Base-by-base conservation (phyloP, 768 basidiomycete species). In the Multifurca ochricompacta region DNA sequence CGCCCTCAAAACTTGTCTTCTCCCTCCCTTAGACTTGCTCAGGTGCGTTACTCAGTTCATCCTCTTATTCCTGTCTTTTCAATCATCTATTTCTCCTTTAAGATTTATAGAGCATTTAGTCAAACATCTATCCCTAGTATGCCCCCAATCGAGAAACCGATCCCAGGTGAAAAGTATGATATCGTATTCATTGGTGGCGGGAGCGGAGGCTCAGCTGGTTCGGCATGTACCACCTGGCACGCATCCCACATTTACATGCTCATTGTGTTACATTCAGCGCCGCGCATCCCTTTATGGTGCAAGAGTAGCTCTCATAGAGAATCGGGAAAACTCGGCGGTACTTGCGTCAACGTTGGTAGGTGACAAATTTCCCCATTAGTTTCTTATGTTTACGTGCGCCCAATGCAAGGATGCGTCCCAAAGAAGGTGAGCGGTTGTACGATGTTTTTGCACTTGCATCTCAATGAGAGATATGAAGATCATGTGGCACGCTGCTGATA, bases 311-410 rank as follows among this genome's bases (percentile, higher is more conserved):
- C 71, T 97, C 25, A 80, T 97, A 14, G 96, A 99, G 67, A 72
- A 41, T 79, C 81, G 4, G 77, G 81, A 9, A 66, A 77, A 36
- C 77, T 94, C 3, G 96, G 96, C 31, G 96, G 95, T 48, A 97
- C 95, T 34, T 99, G 96, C 66, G 96, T 99, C 56, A 97, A 97
- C 69, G 95, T 99, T 56, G 95, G 92, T 88, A 62, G 60, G 88
- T 75, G 32, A 30, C 4, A 25, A 10, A 23, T 44, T 11, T 27
- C 39, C 42, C 39, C 9, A 14, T 37, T 16, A 23, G 25, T 18
- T 14, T 18, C 30, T n/a, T 37, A n/a, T 6, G 36, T 45, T 55
- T 9, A 54, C 39, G 6, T 27, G 4, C 19, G 16, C 11, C 13
- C 3, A 28, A 3, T 19, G 3, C 6, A 59, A 89, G 91, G 92